Percentiles rank a stretch among this genome's conserved stretches.
Evolutionary conservation across 768 basidiomycete species (phyloP).

Genomic region (Zangia roseola): DNA sequence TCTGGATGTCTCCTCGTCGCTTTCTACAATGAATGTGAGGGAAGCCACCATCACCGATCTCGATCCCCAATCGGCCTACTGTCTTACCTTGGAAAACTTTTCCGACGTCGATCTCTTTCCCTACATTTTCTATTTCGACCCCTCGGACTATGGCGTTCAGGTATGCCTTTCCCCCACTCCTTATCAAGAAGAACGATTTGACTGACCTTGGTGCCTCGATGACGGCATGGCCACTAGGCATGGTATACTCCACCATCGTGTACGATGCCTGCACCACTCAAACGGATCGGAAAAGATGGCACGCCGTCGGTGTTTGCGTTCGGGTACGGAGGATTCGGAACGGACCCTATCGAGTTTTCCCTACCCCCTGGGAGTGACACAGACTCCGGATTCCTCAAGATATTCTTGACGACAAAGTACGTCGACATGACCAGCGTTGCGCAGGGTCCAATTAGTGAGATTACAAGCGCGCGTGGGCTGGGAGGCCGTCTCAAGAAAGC

Average conservation of each 20-base stretch:
- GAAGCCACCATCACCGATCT: slow-evolving; percentile 15
- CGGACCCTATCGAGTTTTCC: slow-evolving; percentile 18
- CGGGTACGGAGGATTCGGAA: slow-evolving; percentile 22
- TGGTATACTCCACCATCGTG: slow-evolving; percentile 16
- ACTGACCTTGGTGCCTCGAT: not conserved
- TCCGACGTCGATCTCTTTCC: slow-evolving; percentile 20
- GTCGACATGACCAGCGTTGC: slow-evolving; percentile 17
- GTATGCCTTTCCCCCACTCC: slow-evolving; percentile 2
- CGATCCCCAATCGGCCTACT: slow-evolving; percentile 5
- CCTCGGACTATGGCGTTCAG: slow-evolving; percentile 18
- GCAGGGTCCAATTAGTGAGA: slow-evolving; percentile 6
- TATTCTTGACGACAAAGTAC: slow-evolving; percentile 20
- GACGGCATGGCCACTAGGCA: not conserved
- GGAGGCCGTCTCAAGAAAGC: slow-evolving; percentile 1
- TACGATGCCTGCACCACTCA: slow-evolving; percentile 10
- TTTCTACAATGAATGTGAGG: slow-evolving; percentile 2
- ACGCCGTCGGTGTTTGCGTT: slow-evolving; percentile 16
- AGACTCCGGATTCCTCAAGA: slow-evolving; percentile 23
- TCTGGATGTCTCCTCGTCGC: slow-evolving; percentile 1
- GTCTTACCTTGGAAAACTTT: slow-evolving; percentile 17
- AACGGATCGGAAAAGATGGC: not conserved
- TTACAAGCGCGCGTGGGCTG: not conserved
- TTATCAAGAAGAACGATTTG: not conserved
- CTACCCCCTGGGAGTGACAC: not conserved
- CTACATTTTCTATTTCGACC: slow-evolving; percentile 26